Evolutionary conservation across 176 grass and related monocot species (phyloP).

Genomic region (Calamus simplicifolius): DNA sequence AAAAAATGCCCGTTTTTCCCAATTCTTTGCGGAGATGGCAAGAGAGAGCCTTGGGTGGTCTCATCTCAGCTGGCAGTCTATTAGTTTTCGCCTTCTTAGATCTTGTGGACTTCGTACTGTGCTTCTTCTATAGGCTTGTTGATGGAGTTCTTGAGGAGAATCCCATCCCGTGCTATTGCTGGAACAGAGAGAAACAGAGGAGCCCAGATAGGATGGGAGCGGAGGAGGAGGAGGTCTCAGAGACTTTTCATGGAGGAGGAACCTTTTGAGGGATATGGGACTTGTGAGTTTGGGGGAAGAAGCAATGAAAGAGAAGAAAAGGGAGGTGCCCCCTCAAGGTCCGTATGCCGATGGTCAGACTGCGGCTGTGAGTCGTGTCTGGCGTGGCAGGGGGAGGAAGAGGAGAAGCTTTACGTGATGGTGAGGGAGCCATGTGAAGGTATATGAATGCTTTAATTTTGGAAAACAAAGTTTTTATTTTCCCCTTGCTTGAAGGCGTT

Average conservation of each 20-base stretch:
- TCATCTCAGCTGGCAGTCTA: constrained; percentile 21
- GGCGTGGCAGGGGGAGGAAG: constrained; percentile 17
- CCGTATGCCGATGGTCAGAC: constrained; percentile 50
- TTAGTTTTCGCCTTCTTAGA: constrained; percentile 53
- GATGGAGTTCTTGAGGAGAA: constrained; percentile 48
- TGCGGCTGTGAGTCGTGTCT: constrained; percentile 48
- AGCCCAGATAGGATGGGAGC: not conserved
- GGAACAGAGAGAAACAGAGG: not conserved
- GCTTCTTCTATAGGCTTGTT: constrained; percentile 41
- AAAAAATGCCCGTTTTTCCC: constrained; percentile 4
- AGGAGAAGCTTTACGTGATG: constrained; percentile 30
- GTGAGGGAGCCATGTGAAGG: constrained; percentile 20
- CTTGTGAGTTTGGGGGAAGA: not conserved
- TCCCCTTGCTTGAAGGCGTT: no score
- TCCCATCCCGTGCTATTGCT: constrained; percentile 59
- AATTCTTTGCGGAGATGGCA: constrained; percentile 14
- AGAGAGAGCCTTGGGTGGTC: not conserved
- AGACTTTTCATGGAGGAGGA: constrained; percentile 56
- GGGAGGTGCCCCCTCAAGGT: not conserved
- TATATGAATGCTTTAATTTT: not conserved
- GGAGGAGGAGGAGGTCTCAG: constrained; percentile 27
- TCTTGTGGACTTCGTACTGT: constrained; percentile 57
- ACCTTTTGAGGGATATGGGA: constrained; percentile 21
- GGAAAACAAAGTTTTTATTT: no score
- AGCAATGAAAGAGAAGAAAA: not conserved